Conservation (phyloP, 2,329 filamentous ascomycete genomes). For the Cadophora luteo-olivacea region DNA sequence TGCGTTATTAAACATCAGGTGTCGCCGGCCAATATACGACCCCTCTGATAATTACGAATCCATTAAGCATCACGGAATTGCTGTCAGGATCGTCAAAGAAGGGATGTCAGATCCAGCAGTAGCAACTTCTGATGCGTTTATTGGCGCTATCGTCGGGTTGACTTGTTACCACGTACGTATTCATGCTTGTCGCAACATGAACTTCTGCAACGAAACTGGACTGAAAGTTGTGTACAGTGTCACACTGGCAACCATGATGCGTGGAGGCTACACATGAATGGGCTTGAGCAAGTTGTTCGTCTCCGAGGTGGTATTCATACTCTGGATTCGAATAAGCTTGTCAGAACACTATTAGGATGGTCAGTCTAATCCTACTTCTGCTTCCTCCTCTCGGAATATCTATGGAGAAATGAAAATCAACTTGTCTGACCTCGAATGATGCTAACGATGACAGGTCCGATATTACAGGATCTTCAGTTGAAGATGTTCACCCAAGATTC, state of each 20-base stretch:
- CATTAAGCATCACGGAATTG: constrained; percentile 23
- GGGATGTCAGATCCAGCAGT: constrained; percentile 9
- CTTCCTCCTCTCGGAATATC: neutral
- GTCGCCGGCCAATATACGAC: neutral
- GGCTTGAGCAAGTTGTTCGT: constrained; percentile 24
- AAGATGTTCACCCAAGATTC: constrained; percentile 19
- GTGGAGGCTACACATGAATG: constrained; percentile 28
- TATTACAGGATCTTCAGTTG: constrained; percentile 11
- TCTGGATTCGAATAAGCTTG: constrained; percentile 16
- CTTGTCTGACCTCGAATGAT: no score
- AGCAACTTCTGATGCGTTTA: constrained; percentile 24
- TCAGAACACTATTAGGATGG: constrained; percentile 23
- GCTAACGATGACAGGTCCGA: constrained; percentile 5
- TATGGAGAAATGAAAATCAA: neutral
- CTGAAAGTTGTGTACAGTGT: neutral
- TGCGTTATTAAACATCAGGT: constrained; percentile 22
- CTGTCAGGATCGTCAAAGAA: constrained; percentile 23
- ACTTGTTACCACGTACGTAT: constrained; percentile 30
- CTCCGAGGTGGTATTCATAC: constrained; percentile 26
- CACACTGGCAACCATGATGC: constrained; percentile 16
- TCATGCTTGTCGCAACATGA: neutral
- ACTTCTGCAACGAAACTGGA: neutral
- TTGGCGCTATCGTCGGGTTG: constrained; percentile 26
- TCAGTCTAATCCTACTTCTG: neutral
- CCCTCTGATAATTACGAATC: constrained; percentile 20